Evolutionary conservation across 805 yeast genomes (phyloP), one percentile per base, ranked within the genome.

Genomic region (Cyberlindnera americana): DNA sequence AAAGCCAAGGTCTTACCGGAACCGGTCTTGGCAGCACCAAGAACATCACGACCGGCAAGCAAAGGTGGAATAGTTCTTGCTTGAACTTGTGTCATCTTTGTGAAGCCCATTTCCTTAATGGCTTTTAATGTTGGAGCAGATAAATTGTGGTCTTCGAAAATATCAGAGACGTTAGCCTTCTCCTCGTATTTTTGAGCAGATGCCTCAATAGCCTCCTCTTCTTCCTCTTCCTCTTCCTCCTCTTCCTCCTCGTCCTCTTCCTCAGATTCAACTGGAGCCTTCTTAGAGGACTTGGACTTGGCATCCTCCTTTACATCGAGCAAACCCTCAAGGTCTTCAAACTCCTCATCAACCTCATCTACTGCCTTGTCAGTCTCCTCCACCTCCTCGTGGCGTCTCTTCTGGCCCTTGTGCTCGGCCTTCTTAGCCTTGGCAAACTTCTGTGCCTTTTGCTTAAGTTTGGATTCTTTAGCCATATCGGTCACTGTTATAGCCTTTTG

Each of bases 1-100:
- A 93, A 93, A 9, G 99, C 98, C 46, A 95, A 69, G 0, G 99
- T 93, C 69, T 93, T 93, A 61, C 99, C 99, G 1, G 97, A 89
- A 39, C 99, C 99, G 3, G 99, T 93, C 67, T 90, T 91, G 41
- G 99, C 99, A n/a, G 99, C 99, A 51, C 99, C 99, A 39, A 93
- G 73, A 16, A 95, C 98, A 65, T 93, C 99, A 53, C 91, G 78
- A 31, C 99, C 99, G 1, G 98, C 97, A 48, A 95, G 67, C 47
- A 93, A 71, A 10, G 99, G 98, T 6, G 99, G 98, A 40, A 93
- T 93, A 11, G 99, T 89, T 65, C 91, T 80, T 19, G 95, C 83
- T 66, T 93, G 99, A 9, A 93, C 98, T 48, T 81, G 78, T 1
- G 99, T 95, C 97, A 93, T 87, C 37, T 69, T 82, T 12, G 77